Conservation (phyloP, 352 stramenopile genomes). For the Phytopythium delawarense region DNA sequence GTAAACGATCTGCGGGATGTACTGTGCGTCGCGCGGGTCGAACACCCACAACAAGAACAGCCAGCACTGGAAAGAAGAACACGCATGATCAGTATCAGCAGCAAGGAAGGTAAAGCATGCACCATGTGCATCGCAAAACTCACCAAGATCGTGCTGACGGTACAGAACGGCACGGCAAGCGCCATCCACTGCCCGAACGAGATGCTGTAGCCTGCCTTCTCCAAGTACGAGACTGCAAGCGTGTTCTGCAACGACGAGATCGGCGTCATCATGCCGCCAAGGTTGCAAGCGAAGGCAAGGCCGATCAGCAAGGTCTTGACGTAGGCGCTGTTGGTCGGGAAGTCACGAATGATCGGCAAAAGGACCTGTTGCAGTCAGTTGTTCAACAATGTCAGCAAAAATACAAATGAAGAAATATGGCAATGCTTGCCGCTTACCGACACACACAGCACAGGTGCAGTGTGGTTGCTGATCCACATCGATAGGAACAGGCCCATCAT, state of each 20-base stretch:
- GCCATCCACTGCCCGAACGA: slow-evolving; percentile 91
- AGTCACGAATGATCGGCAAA: slow-evolving; percentile 87
- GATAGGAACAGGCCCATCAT: slow-evolving; percentile 91
- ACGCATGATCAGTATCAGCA: neutral
- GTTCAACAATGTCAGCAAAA: neutral
- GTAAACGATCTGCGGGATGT: slow-evolving; percentile 92
- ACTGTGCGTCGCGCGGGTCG: slow-evolving; percentile 82
- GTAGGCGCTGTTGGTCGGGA: slow-evolving; percentile 78
- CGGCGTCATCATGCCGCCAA: slow-evolving; percentile 92
- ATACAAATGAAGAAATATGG: too few species aligned
- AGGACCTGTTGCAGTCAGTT: slow-evolving; percentile 33
- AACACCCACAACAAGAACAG: slow-evolving; percentile 86
- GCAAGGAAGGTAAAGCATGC: neutral
- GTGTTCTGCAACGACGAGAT: slow-evolving; percentile 92
- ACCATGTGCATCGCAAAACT: slow-evolving; percentile 2
- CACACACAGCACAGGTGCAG: slow-evolving; percentile 89
- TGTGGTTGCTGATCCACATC: slow-evolving; percentile 94
- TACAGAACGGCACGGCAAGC: slow-evolving; percentile 87
- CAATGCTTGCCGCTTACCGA: slow-evolving; percentile 36
- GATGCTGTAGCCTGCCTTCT: slow-evolving; percentile 84
- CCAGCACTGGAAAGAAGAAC: slow-evolving; percentile 60
- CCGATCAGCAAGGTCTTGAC: slow-evolving; percentile 91
- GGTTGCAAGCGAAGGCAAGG: slow-evolving; percentile 91
- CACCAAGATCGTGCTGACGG: slow-evolving; percentile 79
- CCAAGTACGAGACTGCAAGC: slow-evolving; percentile 78